Conservation (phyloP, 2,329 filamentous ascomycete genomes). For the Tolypocladium endophyticum region DNA sequence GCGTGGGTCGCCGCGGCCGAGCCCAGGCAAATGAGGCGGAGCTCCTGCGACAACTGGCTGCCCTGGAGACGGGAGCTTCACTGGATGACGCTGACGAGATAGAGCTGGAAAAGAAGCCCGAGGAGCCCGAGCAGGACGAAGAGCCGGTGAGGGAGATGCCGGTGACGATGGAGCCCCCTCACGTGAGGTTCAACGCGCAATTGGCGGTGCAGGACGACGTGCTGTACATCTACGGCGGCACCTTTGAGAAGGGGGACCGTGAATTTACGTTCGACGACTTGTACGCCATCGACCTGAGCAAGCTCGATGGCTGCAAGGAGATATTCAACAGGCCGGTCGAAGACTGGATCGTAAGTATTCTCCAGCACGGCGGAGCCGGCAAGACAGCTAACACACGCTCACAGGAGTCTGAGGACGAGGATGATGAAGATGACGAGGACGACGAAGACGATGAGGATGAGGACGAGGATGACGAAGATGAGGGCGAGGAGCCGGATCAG, state of each 20-base stretch:
- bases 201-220: constrained; percentile 85
- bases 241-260: constrained; percentile 86
- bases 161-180: constrained; percentile 73
- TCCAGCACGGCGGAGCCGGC: neutral
- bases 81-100: constrained; percentile 42
- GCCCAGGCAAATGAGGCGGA: constrained; percentile 89
- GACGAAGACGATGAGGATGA: constrained; percentile 50
- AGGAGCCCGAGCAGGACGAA: constrained; percentile 43
- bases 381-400: constrained; percentile 5
- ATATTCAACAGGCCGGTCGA: constrained; percentile 75
- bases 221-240: constrained; percentile 90
- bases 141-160: constrained; percentile 51
- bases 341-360: constrained; percentile 61
- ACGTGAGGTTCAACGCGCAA: constrained; percentile 83
- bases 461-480: constrained; percentile 41
- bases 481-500: constrained; percentile 36
- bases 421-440: constrained; percentile 49
- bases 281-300: constrained; percentile 87
- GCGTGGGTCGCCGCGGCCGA: constrained; percentile 54
- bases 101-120: constrained; percentile 38
- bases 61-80: constrained; percentile 65
- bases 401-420: constrained; percentile 48
- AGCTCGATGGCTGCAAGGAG: constrained; percentile 87
- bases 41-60: constrained; percentile 73
- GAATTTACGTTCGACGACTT: constrained; percentile 96